These are phyloP conservation scores for Trichoderma lentiforme DNA, from an alignment of 2,329 filamentous ascomycete species.

Conservation along the genomic window DNA sequence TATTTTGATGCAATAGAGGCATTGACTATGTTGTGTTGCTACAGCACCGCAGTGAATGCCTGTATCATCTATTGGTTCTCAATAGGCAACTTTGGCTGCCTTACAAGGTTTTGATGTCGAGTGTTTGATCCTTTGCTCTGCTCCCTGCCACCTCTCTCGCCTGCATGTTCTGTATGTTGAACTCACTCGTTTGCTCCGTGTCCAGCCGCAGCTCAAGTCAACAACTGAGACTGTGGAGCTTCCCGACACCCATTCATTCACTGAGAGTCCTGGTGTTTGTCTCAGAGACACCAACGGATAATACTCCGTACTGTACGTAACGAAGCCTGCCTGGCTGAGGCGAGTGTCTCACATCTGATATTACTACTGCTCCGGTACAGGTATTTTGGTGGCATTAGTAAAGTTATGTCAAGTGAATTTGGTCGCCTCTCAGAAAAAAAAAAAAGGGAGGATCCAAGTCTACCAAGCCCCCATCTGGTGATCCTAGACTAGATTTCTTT, in stretches of 20 bases:
- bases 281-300: not conserved
- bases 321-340: not conserved
- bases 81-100: not conserved
- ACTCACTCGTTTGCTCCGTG: not conserved
- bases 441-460: not conserved
- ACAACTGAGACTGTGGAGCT: not conserved
- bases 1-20: too few relatives aligned
- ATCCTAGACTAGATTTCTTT: not conserved
- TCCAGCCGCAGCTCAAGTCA: not conserved
- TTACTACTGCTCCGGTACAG: not conserved
- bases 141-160: not conserved
- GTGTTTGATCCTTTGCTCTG: too few relatives aligned
- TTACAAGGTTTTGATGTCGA: not conserved
- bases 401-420: not conserved
- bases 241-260: not conserved
- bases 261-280: not conserved
- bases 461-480: not conserved
- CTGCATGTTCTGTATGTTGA: too few relatives aligned
- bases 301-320: not conserved
- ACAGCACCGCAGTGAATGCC: not conserved
- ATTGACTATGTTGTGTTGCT: too few relatives aligned
- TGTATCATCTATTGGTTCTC: not conserved
- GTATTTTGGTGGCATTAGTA: not conserved
- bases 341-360: not conserved
- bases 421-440: not conserved